Conservation (phyloP, 305 asterid genomes). For the Fraxinus angustifolia region DNA sequence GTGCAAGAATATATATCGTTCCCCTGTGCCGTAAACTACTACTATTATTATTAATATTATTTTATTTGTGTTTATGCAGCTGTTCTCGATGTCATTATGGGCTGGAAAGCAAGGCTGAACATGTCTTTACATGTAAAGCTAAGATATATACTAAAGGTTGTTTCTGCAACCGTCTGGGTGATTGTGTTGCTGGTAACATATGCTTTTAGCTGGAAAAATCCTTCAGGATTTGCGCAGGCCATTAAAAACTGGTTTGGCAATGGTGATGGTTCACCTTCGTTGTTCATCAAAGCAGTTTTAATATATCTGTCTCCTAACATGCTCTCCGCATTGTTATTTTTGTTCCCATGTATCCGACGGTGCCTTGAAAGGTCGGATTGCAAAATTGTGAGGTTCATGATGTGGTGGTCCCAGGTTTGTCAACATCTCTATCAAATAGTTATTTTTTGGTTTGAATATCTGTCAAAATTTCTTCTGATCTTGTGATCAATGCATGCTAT, state of each 20-base stretch:
- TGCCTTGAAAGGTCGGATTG: conserved; percentile 82
- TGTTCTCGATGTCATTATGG: conserved; percentile 66
- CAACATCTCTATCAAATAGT: conserved; percentile 20
- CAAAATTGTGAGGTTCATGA: conserved; percentile 77
- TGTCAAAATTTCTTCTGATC: conserved; percentile 16
- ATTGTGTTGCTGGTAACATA: conserved; percentile 85
- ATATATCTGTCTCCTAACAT: conserved; percentile 86
- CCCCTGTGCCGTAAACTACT: background rate
- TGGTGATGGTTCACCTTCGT: conserved; percentile 72
- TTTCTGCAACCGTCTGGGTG: conserved; percentile 83
- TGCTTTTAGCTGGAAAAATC: conserved; percentile 81
- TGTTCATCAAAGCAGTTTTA: conserved; percentile 74
- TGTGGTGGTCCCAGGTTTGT: conserved; percentile 99
- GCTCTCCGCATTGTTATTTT: conserved; percentile 76
- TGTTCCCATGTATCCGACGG: conserved; percentile 84
- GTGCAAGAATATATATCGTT: background rate
- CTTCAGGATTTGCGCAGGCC: conserved; percentile 73
- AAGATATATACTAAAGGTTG: conserved; percentile 71
- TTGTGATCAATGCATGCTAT: conserved; percentile 3
- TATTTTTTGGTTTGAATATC: conserved; percentile 11
- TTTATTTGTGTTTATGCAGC: conserved; percentile 47
- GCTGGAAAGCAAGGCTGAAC: conserved; percentile 84
- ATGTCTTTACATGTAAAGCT: conserved; percentile 84
- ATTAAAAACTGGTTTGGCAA: conserved; percentile 83
- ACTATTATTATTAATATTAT: background rate